Percentiles rank a stretch among this genome's conserved stretches.
Evolutionary conservation across 2,329 filamentous ascomycete genomes (phyloP).

Genomic region (Botryotinia calthae): DNA sequence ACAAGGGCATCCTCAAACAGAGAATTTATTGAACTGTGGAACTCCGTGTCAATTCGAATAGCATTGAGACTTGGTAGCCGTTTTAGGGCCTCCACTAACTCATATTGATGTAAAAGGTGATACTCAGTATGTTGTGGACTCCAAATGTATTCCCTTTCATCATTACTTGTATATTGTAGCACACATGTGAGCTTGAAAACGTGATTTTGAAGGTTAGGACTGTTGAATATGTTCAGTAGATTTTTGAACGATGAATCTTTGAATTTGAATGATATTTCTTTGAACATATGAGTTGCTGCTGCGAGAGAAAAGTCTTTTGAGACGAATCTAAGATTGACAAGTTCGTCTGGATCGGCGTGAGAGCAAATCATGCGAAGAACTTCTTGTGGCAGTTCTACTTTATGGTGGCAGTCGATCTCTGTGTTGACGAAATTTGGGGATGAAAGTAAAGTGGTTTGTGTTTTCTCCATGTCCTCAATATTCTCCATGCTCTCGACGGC

Average conservation of each 20-base stretch:
- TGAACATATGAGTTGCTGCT: neutral
- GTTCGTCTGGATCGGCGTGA: neutral
- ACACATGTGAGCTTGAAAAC: neutral
- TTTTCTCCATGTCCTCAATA: neutral
- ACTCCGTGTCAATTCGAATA: neutral
- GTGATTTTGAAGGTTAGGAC: neutral
- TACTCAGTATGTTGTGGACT: neutral
- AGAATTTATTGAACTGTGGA: neutral
- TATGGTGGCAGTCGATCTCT: neutral
- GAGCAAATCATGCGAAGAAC: neutral
- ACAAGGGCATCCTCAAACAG: neutral
- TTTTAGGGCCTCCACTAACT: neutral
- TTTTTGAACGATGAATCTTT: neutral
- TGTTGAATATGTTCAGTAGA: neutral
- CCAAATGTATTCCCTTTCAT: neutral
- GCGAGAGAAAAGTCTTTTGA: neutral
- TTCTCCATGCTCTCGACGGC: no score
- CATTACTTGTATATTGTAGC: no score
- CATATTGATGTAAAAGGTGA: neutral
- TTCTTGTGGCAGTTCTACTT: neutral
- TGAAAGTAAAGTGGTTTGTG: neutral
- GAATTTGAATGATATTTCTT: neutral
- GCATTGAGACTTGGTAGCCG: neutral
- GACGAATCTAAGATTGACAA: neutral
- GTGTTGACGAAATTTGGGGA: neutral